Conservation (phyloP, 129 eudicot genomes). For the Flaveria brownii region DNA sequence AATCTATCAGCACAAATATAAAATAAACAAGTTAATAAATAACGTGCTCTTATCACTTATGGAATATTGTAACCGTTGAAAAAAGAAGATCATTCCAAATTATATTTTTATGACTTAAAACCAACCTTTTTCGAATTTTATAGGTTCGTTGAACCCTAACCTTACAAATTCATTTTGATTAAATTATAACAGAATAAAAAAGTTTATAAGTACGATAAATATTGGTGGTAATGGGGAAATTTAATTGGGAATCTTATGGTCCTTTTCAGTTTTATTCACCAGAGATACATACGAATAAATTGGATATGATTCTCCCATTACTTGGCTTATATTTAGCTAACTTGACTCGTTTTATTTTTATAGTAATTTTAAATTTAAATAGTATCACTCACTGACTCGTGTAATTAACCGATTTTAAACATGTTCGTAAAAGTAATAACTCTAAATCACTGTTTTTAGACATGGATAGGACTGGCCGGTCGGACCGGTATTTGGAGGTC, state of each 20-base stretch:
- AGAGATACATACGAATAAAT: constrained; percentile 36
- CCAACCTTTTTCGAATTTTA: not conserved
- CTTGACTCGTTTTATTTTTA: too few relatives aligned
- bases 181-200: constrained; percentile 24
- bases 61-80: constrained; percentile 24
- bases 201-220: constrained; percentile 13
- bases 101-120: constrained; percentile 13
- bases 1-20: too few relatives aligned
- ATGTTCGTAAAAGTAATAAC: too few relatives aligned
- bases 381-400: too few relatives aligned
- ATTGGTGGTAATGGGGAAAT: constrained; percentile 23
- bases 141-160: constrained; percentile 35
- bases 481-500: too few relatives aligned
- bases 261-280: constrained; percentile 29
- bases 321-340: not conserved
- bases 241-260: constrained; percentile 29
- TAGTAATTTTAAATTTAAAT: too few relatives aligned
- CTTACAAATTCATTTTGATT: constrained; percentile 36
- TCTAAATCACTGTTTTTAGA: too few relatives aligned
- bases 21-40: too few relatives aligned
- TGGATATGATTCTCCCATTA: constrained; percentile 32
- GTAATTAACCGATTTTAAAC: too few relatives aligned
- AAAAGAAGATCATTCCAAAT: constrained; percentile 11
- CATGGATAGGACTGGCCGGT: too few relatives aligned
- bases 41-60: not conserved